Base-by-base conservation (phyloP, 139 green algal genomes). In the Penium margaritaceum region DNA sequence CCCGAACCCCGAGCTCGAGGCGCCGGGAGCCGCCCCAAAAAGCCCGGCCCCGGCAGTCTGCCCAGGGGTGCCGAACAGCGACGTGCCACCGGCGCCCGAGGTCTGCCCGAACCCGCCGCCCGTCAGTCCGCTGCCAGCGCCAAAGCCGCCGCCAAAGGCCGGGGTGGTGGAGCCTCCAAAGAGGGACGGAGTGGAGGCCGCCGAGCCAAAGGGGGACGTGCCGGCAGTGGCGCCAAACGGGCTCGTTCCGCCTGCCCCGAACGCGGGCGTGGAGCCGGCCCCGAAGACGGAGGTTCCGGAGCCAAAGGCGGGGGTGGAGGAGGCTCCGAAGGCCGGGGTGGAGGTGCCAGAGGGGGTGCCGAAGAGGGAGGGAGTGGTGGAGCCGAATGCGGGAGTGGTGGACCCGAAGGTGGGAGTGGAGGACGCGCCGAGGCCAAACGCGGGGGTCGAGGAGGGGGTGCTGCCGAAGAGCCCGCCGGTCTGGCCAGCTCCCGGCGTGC, bases 301-400 rank as follows among this genome's bases (percentile, higher is more conserved):
- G 30, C 80, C 79, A 72, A 86, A 86, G 3, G 55, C 68, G 0
- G 80, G 58, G 7, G 63, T 76, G 2, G 77, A 81, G 19, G 64
- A 71, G 4, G 4, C 34, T 3, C 76, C 76, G 46, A 83, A 83
- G 29, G 30, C 58, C 2, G 72, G 54, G 15, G 54, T 27, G 2
- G 73, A 82, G 6, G 63, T 21, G 19, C 57, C 37, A 21, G 63
- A 41, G 7, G 72, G 58, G 61, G 76, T 81, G 5, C 58, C 72
- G 36, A 19, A 32, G 6, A 34, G 19, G 5, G 38, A 9, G 4
- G 5, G 37, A n/a, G 32, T 15, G 1, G 19, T 17, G 21, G 17
- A 15, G 1, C 47, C 38, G 24, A 67, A 67, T 12, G 33, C 21
- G 30, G 65, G 39, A 43, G 62, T 17, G 0, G 77, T 12, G 24